These are phyloP conservation scores for Cinchona pubescens DNA, from an alignment of 257 asterid genomes.

Conservation along the genomic window DNA sequence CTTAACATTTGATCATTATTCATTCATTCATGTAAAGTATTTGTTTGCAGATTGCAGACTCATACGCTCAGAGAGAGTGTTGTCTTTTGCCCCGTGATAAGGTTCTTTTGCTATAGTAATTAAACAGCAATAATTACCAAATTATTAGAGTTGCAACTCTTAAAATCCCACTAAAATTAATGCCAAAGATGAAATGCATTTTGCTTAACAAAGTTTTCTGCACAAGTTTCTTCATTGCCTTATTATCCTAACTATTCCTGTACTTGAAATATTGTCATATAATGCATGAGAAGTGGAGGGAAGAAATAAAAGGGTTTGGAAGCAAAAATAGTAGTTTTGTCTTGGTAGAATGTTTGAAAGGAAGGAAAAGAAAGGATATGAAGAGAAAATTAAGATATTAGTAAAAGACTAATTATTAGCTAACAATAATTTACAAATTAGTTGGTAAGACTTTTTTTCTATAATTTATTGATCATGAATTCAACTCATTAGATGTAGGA, in stretches of 20 bases:
- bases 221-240: not conserved
- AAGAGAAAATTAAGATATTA: not conserved
- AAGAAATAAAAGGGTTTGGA: not conserved
- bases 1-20: not conserved
- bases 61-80: not conserved
- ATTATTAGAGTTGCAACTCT: not conserved
- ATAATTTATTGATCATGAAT: too few species aligned
- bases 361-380: not conserved
- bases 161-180: not conserved
- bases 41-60: not conserved
- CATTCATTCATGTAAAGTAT: not conserved
- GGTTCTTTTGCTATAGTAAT: not conserved
- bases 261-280: not conserved
- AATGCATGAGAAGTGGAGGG: not conserved
- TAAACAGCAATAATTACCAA: not conserved
- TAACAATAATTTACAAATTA: too few species aligned
- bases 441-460: too few species aligned
- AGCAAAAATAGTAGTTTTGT: not conserved
- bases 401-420: too few species aligned
- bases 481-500: too few species aligned
- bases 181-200: not conserved
- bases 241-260: not conserved
- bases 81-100: not conserved
- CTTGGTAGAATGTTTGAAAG: not conserved
- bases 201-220: not conserved